These are phyloP conservation scores for Beauveria asiatica DNA, from an alignment of 2,329 filamentous ascomycete genomes.

Conservation along the genomic window DNA sequence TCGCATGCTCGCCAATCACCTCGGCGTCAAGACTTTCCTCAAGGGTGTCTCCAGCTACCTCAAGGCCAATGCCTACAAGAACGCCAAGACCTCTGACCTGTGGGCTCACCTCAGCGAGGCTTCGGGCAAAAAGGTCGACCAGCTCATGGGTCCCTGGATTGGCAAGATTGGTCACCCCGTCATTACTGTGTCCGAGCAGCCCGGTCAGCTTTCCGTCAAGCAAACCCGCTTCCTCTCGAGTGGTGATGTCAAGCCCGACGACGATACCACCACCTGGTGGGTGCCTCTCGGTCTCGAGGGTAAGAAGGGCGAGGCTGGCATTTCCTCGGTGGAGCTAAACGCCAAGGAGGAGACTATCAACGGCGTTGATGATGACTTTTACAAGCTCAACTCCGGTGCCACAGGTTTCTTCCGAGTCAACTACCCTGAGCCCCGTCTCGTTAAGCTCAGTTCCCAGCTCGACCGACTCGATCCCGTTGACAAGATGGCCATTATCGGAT, in stretches of 20 bases:
- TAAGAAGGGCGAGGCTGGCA: conserved; percentile 54
- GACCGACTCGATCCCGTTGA: conserved; percentile 73
- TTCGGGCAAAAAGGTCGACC: conserved; percentile 76
- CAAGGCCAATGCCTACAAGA: conserved; percentile 76
- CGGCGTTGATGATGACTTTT: conserved; percentile 70
- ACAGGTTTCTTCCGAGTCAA: conserved; percentile 89
- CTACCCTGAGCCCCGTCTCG: conserved; percentile 76
- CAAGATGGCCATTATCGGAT: conserved; percentile 86
- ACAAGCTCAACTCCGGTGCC: conserved; percentile 86
- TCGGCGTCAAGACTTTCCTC: conserved; percentile 81
- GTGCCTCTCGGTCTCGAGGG: conserved; percentile 80
- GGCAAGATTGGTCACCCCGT: conserved; percentile 92
- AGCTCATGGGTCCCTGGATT: conserved; percentile 92
- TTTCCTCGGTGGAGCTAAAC: conserved; percentile 60
- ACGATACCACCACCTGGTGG: conserved; percentile 94
- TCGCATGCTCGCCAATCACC: conserved; percentile 87
- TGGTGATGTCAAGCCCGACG: conserved; percentile 82
- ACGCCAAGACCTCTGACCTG: conserved; percentile 85
- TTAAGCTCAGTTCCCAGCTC: conserved; percentile 69
- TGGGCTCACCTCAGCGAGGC: conserved; percentile 84
- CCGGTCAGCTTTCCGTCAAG: conserved; percentile 70
- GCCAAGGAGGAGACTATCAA: conserved; percentile 68
- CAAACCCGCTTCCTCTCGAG: conserved; percentile 88
- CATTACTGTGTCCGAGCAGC: conserved; percentile 75
- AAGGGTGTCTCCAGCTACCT: conserved; percentile 86